Evolutionary conservation across 345 rosid genomes (phyloP).

Genomic region (Sapria himalayana): DNA sequence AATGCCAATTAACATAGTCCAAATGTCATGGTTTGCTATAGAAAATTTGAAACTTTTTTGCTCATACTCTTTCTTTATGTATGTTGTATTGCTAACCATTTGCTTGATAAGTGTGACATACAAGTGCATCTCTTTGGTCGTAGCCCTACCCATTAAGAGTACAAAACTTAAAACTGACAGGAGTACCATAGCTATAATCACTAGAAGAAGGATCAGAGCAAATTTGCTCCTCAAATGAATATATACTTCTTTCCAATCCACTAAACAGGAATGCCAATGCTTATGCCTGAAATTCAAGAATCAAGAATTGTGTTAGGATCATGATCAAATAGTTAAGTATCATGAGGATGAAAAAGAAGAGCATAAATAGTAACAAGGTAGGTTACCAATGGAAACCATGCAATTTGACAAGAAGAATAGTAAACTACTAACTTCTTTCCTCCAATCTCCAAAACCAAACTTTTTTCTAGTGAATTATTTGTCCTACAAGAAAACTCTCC

Average conservation of each 20-base stretch:
- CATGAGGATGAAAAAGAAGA: not conserved
- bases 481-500: constrained; percentile 10
- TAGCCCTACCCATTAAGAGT: constrained; percentile 15
- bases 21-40: constrained; percentile 63
- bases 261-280: constrained; percentile 22
- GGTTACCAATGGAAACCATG: constrained; percentile 23
- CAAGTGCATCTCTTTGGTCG: constrained; percentile 26
- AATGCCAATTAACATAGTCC: constrained; percentile 40
- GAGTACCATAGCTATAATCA: constrained; percentile 10
- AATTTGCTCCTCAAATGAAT: constrained; percentile 9
- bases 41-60: constrained; percentile 54
- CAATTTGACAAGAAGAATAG: constrained; percentile 15
- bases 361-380: not conserved
- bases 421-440: constrained; percentile 7
- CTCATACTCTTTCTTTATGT: constrained; percentile 63
- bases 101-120: constrained; percentile 34
- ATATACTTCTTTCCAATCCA: constrained; percentile 8
- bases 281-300: constrained; percentile 21
- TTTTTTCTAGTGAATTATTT: not conserved
- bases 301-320: not conserved
- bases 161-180: constrained; percentile 16
- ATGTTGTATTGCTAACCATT: constrained; percentile 58
- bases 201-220: constrained; percentile 13
- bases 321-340: not conserved
- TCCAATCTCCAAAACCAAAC: constrained; percentile 6